Conservation (phyloP, 257 asterid species). For the Linaria vulgaris region DNA sequence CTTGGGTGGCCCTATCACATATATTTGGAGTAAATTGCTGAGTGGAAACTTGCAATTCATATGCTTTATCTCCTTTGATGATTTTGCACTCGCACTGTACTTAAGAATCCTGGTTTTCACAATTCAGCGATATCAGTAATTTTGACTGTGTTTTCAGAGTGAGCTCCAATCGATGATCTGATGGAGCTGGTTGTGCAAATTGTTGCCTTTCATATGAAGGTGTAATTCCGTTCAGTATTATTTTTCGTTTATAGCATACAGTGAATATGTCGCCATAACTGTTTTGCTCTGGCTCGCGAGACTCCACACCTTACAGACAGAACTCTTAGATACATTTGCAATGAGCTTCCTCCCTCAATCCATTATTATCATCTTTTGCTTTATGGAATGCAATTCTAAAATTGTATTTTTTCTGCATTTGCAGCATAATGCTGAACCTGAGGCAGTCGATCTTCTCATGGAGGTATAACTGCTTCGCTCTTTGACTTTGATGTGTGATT, state of each 20-base stretch:
- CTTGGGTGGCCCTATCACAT: neutral
- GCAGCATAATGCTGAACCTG: constrained; percentile 98
- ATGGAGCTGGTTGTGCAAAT: constrained; percentile 88
- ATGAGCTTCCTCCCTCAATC: neutral
- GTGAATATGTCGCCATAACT: neutral
- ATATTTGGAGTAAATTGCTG: neutral
- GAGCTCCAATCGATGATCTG: constrained; percentile 63
- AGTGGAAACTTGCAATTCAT: neutral
- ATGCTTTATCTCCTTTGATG: neutral
- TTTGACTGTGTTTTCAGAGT: constrained; percentile 36
- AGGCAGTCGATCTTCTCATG: constrained; percentile 81
- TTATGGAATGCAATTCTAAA: neutral
- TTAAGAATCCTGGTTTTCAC: no score
- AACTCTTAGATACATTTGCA: neutral
- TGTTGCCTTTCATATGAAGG: constrained; percentile 95
- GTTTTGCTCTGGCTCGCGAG: neutral
- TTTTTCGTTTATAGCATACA: neutral
- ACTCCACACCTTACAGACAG: neutral
- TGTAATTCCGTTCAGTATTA: constrained; percentile 23
- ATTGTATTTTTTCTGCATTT: constrained; percentile 5
- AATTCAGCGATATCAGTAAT: no score
- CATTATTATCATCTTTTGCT: neutral
- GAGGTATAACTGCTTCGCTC: constrained; percentile 44
- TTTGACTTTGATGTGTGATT: constrained; percentile 5
- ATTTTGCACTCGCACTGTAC: neutral